Percentiles rank a stretch among this genome's conserved stretches.
Evolutionary conservation across 148 eudicot species (phyloP).

Genomic region (Chenopodium quinoa): DNA sequence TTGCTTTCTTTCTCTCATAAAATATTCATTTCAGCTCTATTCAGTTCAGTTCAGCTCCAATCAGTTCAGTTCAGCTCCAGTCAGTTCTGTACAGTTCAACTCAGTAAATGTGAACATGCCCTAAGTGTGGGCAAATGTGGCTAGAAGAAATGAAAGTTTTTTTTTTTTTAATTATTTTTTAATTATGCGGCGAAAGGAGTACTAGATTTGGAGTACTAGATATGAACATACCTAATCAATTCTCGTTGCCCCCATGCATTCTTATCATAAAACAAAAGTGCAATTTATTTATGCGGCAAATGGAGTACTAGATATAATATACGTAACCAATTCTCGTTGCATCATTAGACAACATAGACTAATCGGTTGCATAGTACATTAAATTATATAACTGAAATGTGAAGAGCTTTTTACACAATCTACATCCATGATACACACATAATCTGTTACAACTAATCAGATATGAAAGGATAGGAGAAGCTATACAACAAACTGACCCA

Average conservation of each 20-base stretch:
- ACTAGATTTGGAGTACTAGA: no score
- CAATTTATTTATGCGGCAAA: no score
- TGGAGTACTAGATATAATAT: background rate
- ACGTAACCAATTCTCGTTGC: background rate
- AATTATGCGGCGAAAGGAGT: no score
- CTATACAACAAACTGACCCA: background rate
- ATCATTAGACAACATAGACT: constrained; percentile 1
- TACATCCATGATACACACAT: background rate
- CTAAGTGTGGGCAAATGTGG: no score
- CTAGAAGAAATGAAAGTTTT: no score
- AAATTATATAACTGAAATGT: background rate
- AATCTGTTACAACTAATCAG: background rate
- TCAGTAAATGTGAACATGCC: no score
- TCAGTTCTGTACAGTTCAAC: no score
- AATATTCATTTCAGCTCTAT: no score
- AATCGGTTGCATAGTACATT: background rate
- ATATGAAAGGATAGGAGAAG: background rate
- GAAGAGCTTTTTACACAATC: background rate
- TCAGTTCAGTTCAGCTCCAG: no score
- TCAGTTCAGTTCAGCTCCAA: no score
- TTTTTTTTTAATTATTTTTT: no score
- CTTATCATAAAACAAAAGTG: background rate
- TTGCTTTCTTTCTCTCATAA: no score
- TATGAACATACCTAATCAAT: background rate
- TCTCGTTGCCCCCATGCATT: background rate